Evolutionary conservation across 176 grass and related monocot genomes (phyloP).

Genomic region (Luzula sylvatica): DNA sequence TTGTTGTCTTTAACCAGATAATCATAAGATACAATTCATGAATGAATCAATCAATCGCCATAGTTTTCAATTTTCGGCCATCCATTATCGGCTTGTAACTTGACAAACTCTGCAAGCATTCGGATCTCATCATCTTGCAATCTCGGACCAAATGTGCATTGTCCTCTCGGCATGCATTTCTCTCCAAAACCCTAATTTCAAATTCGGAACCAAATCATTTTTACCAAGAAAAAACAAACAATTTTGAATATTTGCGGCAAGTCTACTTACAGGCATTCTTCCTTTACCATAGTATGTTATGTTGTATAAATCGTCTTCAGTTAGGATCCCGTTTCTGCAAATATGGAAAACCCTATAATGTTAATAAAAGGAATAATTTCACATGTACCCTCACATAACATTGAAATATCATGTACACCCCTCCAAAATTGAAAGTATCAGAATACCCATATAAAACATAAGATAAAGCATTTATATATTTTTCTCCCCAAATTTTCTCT

Average conservation of each 20-base stretch:
- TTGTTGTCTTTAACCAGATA: no score
- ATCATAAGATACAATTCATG: no score
- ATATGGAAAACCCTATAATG: no score
- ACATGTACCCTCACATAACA: no score
- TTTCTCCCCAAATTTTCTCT: no score
- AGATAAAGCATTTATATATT: no score
- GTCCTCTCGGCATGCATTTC: constrained; percentile 64
- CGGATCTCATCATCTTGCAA: constrained; percentile 73
- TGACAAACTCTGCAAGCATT: constrained; percentile 65
- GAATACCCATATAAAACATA: no score
- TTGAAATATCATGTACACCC: no score
- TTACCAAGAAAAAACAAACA: not conserved
- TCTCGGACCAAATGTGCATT: constrained; percentile 65
- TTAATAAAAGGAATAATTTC: no score
- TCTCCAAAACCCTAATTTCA: constrained; percentile 62
- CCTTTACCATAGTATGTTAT: constrained; percentile 88
- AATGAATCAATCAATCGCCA: constrained; percentile 29
- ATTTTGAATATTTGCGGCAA: not conserved
- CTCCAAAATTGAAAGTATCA: no score
- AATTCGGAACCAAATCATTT: not conserved
- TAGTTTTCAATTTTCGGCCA: constrained; percentile 66
- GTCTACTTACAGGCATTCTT: constrained; percentile 63
- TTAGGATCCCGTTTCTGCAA: constrained; percentile 71
- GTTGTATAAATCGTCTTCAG: constrained; percentile 68
- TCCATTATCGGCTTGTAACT: constrained; percentile 57